A percentile compares a stretch with the other conserved stretches of the same genome.
phyloP scores from a whole-genome alignment of 2,329 filamentous ascomycete species.

The Aureobasidium sp. region DNA sequence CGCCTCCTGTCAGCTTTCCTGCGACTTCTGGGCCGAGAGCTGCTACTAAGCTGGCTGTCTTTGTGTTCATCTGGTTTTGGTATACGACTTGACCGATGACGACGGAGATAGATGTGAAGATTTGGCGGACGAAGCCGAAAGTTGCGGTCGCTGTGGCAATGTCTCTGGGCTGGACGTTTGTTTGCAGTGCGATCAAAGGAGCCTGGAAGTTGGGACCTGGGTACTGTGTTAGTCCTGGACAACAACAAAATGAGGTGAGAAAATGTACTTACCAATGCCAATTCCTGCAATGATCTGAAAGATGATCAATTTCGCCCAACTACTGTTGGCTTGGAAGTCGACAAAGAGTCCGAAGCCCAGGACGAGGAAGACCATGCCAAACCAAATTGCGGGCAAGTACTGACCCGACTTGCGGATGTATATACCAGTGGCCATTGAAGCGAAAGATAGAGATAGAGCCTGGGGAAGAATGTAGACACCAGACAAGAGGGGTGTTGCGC shows the following conservation, averaged over 20 bases:
- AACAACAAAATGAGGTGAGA: not conserved
- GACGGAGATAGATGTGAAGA: conserved; percentile 58
- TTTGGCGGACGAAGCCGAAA: conserved; percentile 56
- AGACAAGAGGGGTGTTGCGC: conserved; percentile 59
- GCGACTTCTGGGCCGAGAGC: conserved; percentile 46
- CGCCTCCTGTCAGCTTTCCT: conserved; percentile 46
- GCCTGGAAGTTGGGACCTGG: conserved; percentile 55
- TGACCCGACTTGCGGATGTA: conserved; percentile 39
- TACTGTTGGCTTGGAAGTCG: conserved; percentile 25
- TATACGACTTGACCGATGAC: conserved; percentile 67
- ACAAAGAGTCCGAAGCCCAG: conserved; percentile 32
- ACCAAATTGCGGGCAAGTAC: conserved; percentile 47
- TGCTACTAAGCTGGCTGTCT: conserved; percentile 39
- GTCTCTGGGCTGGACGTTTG: conserved; percentile 49
- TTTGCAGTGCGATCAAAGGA: conserved; percentile 57
- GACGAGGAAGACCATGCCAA: conserved; percentile 30
- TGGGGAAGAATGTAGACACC: conserved; percentile 50
- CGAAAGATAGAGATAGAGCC: conserved; percentile 25
- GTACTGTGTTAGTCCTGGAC: not conserved
- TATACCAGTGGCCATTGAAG: conserved; percentile 26
- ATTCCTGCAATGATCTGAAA: conserved; percentile 57
- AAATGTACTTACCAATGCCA: conserved; percentile 38
- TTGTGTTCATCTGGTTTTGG: conserved; percentile 60
- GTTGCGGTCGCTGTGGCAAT: conserved; percentile 57
- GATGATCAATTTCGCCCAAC: conserved; percentile 31